Evolutionary conservation across 1,284 basidiomycete genomes (phyloP), one percentile per base, ranked within the genome.

Genomic region (Kwoniella shivajii): DNA sequence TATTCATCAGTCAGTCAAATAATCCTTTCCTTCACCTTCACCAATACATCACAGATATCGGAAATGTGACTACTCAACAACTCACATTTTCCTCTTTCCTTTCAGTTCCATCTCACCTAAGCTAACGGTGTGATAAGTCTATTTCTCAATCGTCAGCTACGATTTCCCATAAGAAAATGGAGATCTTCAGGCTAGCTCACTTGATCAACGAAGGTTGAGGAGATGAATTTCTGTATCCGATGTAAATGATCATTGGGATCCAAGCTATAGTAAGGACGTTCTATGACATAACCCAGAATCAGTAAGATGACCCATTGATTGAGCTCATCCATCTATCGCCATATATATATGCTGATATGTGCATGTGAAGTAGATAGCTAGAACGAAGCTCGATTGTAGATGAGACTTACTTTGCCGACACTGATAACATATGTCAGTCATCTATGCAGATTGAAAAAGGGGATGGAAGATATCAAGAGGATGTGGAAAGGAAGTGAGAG

Each of bases 121-220:
- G 90, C 90, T 67, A 92, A 84, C 39, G 90, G 90, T 74, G 89
- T 92, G 77, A 93, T 88, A 69, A 93, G 84, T 80, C 90, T 92
- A 72, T 16, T 58, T 13, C 11, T 14, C 14, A 39, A 26, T 39
- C 41, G 43, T 4, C 6, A 14, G 34, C 3, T 27, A 27, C 22
- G 20, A 26, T 16, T n/a, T n/a, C n/a, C n/a, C n/a, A n/a, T n/a
- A n/a, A n/a, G n/a, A n/a, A n/a, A n/a, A n/a, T n/a, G n/a, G n/a
- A n/a, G n/a, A n/a, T n/a, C n/a, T n/a, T n/a, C n/a, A 27, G 33
- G 47, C n/a, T n/a, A n/a, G n/a, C 88, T 68, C 61, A 92, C 91
- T 92, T 93, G 80, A 94, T 93, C 68, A 94, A 80, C 41, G 90
- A 91, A n/a, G 91, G 91, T 71, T 92, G 90, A 33, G 91, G 91